Conservation (phyloP, 331 rosid genomes). For the Prunus yedoensis region DNA sequence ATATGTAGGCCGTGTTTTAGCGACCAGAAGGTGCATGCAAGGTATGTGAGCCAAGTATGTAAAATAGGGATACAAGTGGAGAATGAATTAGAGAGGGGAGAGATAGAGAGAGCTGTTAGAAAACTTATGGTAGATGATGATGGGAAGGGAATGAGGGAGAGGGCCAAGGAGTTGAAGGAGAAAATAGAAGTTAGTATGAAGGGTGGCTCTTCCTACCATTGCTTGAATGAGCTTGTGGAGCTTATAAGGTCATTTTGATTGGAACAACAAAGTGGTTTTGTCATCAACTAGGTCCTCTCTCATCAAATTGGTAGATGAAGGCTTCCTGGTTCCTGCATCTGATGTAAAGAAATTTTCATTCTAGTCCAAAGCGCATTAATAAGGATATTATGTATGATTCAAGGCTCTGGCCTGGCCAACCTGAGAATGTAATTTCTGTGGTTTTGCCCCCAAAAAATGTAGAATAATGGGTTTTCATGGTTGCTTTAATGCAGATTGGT, state of each 20-base stretch:
- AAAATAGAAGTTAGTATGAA: conserved; percentile 4
- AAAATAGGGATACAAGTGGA: conserved; percentile 44
- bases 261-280: too few relatives aligned
- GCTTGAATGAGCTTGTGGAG: conserved; percentile 27
- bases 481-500: conserved; percentile 2
- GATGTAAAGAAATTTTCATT: neutral
- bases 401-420: conserved; percentile 20
- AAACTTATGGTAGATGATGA: conserved; percentile 36
- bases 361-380: neutral
- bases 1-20: conserved; percentile 42
- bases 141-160: conserved; percentile 36
- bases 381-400: conserved; percentile 1
- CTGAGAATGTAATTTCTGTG: conserved; percentile 7
- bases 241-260: conserved; percentile 19
- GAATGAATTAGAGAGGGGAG: conserved; percentile 28
- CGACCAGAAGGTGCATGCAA: conserved; percentile 43
- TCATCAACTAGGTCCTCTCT: too few relatives aligned
- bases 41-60: conserved; percentile 46
- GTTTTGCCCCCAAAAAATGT: conserved; percentile 9
- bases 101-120: conserved; percentile 39
- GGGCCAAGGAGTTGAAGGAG: conserved; percentile 35
- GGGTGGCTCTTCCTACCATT: conserved; percentile 30
- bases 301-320: too few relatives aligned
- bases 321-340: too few relatives aligned
- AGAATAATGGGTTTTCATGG: neutral